Base-by-base conservation (phyloP, 495 filamentous ascomycete genomes). In the Zalerion maritima region DNA sequence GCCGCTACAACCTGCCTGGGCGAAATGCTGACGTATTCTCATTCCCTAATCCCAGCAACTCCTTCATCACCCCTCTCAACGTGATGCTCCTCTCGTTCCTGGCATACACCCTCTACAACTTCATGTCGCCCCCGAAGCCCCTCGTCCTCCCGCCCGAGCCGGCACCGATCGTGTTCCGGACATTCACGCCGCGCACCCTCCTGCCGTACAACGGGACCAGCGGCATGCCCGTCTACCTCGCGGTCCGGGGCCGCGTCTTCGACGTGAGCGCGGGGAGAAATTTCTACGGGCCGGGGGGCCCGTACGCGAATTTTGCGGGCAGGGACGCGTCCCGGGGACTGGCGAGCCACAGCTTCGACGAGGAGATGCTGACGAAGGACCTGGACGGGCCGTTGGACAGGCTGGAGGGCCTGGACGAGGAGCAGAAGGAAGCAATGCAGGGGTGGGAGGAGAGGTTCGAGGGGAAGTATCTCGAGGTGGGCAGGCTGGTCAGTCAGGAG, bases 331-430 rank as follows among this genome's bases (percentile, higher is more conserved):
- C 71, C 32, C 67, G 89, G 26, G 89, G 89, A 6, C 57, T 97
- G 37, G 91, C 89, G 3, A 80, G 68, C 55, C 81, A 84, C 39
- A 92, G 83, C 57, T 96, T 97, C 50, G 91, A 94, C 46, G 77
- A 84, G 61, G 78, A 84, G 3, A 93, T 96, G 89, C 57, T 96
- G 59, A 96, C 89, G 20, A 78, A 91, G 59, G 80, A 94, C 50
- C 54, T 96, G 29, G 69, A 86, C 24, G 84, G 72, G 3, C 85
- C 86, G 14, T 55, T 97, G 34, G 91, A 97, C 53, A 74, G 65
- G 26, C 64, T 96, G 14, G 62, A 71, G 30, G 83, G 78, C 27
- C 55, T 97, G 26, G 72, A 67, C 9, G 55, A 46, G 0, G 85
- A 92, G 17, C 74, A 94, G 64, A 60, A 78, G 55, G 82, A 84